phyloP scores from a whole-genome alignment of 768 basidiomycete species.

The Glaciozyma martinii region DNA sequence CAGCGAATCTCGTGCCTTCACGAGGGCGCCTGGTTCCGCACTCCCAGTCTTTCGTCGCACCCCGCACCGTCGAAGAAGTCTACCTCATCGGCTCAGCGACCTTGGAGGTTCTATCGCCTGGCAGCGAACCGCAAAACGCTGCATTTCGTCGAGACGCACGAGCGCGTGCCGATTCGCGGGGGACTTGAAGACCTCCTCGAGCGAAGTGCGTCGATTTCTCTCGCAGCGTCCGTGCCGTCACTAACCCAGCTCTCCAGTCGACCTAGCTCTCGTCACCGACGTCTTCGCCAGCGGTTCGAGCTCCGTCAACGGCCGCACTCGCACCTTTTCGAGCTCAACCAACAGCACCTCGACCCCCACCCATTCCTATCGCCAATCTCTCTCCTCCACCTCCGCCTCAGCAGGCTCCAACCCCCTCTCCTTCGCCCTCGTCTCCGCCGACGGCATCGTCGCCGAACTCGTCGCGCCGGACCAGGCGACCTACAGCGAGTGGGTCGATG shows the following conservation, averaged over 20 bases:
- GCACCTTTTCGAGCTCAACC: constrained; percentile 46
- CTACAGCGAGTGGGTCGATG: constrained; percentile 93
- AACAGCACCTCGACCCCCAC: constrained; percentile 39
- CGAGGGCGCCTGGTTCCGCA: constrained; percentile 87
- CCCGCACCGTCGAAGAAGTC: neutral
- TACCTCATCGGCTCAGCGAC: constrained; percentile 38
- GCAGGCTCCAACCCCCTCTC: constrained; percentile 47
- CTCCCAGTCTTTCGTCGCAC: neutral
- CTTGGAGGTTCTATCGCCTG: constrained; percentile 81
- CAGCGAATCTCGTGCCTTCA: constrained; percentile 80
- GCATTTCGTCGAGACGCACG: constrained; percentile 27
- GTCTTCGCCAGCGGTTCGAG: constrained; percentile 48
- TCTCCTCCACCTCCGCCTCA: constrained; percentile 42
- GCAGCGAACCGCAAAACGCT: constrained; percentile 42
- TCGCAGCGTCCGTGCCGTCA: neutral
- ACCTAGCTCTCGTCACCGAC: constrained; percentile 68
- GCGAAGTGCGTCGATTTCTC: constrained; percentile 42
- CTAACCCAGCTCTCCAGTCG: constrained; percentile 42
- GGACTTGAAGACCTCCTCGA: constrained; percentile 83
- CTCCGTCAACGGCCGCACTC: neutral
- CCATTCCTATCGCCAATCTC: constrained; percentile 42
- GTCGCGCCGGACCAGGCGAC: constrained; percentile 66
- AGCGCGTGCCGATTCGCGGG: constrained; percentile 60
- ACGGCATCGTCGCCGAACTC: constrained; percentile 64
- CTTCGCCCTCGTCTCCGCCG: constrained; percentile 60